Base-by-base conservation (phyloP, 768 basidiomycete species). In the Cystoderma amianthinum region DNA sequence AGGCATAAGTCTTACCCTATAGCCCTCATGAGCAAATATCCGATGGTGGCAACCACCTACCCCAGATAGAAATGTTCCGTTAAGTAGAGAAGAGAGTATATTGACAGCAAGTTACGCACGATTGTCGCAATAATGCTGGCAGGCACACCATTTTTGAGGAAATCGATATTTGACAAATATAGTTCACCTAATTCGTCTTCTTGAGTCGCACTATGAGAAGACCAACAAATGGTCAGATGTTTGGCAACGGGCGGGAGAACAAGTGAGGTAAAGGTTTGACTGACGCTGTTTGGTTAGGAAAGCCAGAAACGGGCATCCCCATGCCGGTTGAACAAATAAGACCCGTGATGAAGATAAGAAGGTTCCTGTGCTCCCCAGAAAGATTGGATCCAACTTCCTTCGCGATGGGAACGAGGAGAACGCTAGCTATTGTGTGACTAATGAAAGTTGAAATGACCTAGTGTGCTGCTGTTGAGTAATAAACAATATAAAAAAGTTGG, bases 271-370 rank as follows among this genome's bases (percentile, higher is more conserved):
- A 25, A 36, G 40, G 32, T 13, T 32, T 24, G 11, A 77, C 86
- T 52, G 62, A 94, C 93, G 92, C 91, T 37, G 91, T 93, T 64
- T 96, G 91, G 60, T 97, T 96, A 0, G 95, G 95, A 71, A 98
- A 99, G n/a, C 96, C 96, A 46, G 90, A 93, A 28, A 98, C 93
- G 2, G 95, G 94, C 76, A 98, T 88, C 9, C 91, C 95, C 96
- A 99, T 99, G 1, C 95, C 96, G 4, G 90, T 71, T 2, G 91
- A 94, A 57, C 95, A 97, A 38, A 96, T 85, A 45, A 97, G 68
- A 11, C 78, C 92, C 23, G 93, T 96, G 50, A 93, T 76, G 65
- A 99, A 95, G 53, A 98, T 87, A 48, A 99, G 78, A 6, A 98
- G 64, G 50, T 91, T 84, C 33, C 76, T 68, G 48, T 85, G 86